Evolutionary conservation across 257 asterid species (phyloP).

Genomic region (Gynochthodes officinalis): DNA sequence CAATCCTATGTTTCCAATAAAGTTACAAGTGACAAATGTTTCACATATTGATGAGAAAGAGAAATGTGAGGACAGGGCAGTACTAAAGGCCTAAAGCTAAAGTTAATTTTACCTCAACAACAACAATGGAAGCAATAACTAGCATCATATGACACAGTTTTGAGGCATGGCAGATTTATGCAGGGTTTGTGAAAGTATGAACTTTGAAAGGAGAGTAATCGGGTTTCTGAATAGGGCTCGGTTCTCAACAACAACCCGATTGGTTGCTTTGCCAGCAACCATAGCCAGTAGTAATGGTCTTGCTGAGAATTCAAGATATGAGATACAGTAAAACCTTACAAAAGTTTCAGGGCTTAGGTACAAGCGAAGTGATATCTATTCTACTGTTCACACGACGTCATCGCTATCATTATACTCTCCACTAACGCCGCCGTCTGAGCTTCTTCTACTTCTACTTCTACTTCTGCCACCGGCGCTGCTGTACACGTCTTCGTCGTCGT

Average conservation of each 20-base stretch:
- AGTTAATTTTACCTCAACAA: slow-evolving; percentile 1
- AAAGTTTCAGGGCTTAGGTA: too few species aligned
- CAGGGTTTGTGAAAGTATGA: neutral
- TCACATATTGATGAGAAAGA: neutral
- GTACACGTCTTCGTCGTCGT: slow-evolving; percentile 1
- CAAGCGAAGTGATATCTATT: slow-evolving; percentile 3
- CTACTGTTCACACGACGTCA: slow-evolving; percentile 15
- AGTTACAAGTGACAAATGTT: slow-evolving; percentile 19
- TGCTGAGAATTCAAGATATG: slow-evolving; percentile 3
- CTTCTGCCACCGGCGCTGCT: slow-evolving; percentile 7
- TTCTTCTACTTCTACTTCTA: neutral
- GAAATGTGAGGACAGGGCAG: neutral
- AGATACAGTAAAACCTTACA: neutral
- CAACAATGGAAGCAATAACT: neutral
- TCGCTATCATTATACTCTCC: slow-evolving; percentile 26
- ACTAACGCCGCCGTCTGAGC: slow-evolving; percentile 26
- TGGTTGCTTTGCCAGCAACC: slow-evolving; percentile 24
- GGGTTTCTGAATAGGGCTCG: slow-evolving; percentile 22
- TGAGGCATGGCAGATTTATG: neutral
- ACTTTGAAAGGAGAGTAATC: neutral
- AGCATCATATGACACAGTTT: neutral
- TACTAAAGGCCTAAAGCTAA: neutral
- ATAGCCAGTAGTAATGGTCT: neutral
- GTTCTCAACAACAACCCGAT: slow-evolving; percentile 38
- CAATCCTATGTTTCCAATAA: slow-evolving; percentile 24